phyloP scores from a whole-genome alignment of 2,329 filamentous ascomycete species.

The Pseudogymnoascus sp. region DNA sequence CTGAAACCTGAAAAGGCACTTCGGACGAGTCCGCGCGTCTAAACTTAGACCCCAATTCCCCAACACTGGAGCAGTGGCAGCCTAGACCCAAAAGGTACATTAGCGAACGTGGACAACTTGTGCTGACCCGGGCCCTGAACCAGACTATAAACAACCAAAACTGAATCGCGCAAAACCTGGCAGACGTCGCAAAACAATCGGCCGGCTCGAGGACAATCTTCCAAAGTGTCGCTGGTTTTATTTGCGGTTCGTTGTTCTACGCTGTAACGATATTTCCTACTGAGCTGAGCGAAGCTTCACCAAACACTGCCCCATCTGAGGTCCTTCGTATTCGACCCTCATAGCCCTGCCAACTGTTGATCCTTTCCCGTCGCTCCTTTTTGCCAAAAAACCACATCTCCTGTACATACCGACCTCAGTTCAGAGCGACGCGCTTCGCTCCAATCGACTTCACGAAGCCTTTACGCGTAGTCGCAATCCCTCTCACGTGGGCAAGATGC shows the following conservation, averaged over 20 bases:
- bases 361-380: background rate
- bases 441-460: constrained; percentile 7
- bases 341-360: background rate
- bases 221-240: background rate
- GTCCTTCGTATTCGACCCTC: background rate
- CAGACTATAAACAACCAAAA: constrained; percentile 8
- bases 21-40: background rate
- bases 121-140: constrained; percentile 4
- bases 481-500: constrained; percentile 49
- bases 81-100: background rate
- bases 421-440: background rate
- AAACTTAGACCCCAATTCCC: constrained; percentile 5
- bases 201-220: constrained; percentile 2
- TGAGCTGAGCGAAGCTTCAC: background rate
- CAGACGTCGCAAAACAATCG: background rate
- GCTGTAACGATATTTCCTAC: background rate
- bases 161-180: constrained; percentile 1
- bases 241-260: background rate
- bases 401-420: background rate
- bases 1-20: background rate
- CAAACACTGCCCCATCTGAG: background rate
- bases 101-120: constrained; percentile 7
- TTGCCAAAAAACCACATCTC: background rate
- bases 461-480: background rate
- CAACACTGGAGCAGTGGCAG: constrained; percentile 1